Conservation (phyloP, 2,329 filamentous ascomycete species). For the Allantophomopsis cytisporea region DNA sequence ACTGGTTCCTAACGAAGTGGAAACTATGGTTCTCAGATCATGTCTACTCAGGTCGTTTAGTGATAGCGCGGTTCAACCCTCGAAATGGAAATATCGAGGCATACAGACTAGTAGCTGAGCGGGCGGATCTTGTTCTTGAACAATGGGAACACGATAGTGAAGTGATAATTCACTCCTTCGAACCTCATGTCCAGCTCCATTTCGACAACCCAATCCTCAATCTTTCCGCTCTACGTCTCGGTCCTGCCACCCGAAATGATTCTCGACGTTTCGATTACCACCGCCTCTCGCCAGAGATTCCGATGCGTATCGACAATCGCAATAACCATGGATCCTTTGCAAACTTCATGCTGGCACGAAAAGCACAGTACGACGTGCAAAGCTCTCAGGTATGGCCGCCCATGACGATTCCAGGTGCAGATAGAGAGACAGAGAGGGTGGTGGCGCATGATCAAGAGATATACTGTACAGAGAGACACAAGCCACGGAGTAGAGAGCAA, state of each 20-base stretch:
- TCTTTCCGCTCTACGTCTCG: slow-evolving; percentile 22
- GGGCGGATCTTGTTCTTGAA: slow-evolving; percentile 37
- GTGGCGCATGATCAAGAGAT: no score
- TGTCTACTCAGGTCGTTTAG: slow-evolving; percentile 58
- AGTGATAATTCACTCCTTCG: slow-evolving; percentile 60
- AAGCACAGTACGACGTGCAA: slow-evolving; percentile 23
- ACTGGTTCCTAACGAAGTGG: slow-evolving; percentile 71
- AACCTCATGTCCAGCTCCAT: slow-evolving; percentile 57
- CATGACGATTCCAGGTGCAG: slow-evolving; percentile 45
- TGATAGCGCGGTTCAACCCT: slow-evolving; percentile 66
- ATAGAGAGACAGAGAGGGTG: no score
- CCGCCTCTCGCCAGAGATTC: slow-evolving; percentile 26
- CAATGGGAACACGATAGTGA: slow-evolving; percentile 51
- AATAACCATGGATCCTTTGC: slow-evolving; percentile 39
- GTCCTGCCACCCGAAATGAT: slow-evolving; percentile 8
- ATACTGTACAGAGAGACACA: slow-evolving; percentile 16
- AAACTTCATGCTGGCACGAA: slow-evolving; percentile 52
- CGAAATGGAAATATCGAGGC: slow-evolving; percentile 65
- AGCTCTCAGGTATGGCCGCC: slow-evolving; percentile 61
- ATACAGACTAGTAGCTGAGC: slow-evolving; percentile 59
- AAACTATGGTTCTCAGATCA: slow-evolving; percentile 80
- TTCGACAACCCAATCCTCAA: slow-evolving; percentile 59
- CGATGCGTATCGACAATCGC: slow-evolving; percentile 33
- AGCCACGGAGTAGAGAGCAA: slow-evolving; percentile 38
- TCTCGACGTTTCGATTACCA: slow-evolving; percentile 23